Percentiles rank a stretch among this genome's conserved stretches.
These are phyloP conservation scores for Meira miltonrushii DNA, from an alignment of 1,284 basidiomycete species.

Conservation along the genomic window DNA sequence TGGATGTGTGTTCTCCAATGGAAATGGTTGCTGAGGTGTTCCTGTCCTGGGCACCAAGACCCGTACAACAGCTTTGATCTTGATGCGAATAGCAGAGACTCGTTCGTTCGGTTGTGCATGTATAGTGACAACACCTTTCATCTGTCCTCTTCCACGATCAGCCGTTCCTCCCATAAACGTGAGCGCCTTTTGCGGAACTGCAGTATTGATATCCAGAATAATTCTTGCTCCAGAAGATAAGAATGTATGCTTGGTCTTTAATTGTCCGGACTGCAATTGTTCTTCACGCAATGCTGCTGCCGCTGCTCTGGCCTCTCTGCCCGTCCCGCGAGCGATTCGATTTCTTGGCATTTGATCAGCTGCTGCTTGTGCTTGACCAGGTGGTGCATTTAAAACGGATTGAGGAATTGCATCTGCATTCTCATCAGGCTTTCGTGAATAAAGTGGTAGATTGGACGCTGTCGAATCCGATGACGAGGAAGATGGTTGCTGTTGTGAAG, in stretches of 20 bases:
- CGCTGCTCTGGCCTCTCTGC: not conserved
- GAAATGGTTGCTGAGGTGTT: conserved; percentile 19
- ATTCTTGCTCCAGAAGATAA: conserved; percentile 22
- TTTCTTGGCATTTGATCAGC: conserved; percentile 8
- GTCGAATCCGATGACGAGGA: not conserved
- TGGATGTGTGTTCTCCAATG: conserved; percentile 17
- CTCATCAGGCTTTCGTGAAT: not conserved
- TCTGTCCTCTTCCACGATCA: conserved; percentile 31
- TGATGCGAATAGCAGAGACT: conserved; percentile 30
- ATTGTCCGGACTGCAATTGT: conserved; percentile 11
- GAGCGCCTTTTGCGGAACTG: conserved; percentile 33
- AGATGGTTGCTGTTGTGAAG: not conserved
- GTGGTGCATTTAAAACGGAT: conserved; percentile 5
- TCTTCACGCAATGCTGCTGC: conserved; percentile 6
- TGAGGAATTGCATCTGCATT: conserved; percentile 3
- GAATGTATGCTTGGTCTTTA: conserved; percentile 24
- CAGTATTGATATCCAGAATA: conserved; percentile 21
- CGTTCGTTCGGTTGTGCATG: conserved; percentile 22
- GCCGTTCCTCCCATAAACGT: conserved; percentile 43
- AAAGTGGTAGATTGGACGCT: not conserved
- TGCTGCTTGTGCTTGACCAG: conserved; percentile 7
- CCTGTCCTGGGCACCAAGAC: conserved; percentile 19
- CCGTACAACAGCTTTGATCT: conserved; percentile 13
- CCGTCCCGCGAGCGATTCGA: conserved; percentile 11
- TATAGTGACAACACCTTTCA: conserved; percentile 27